Base-by-base conservation (phyloP, 2,329 filamentous ascomycete species). In the Diaporthe citri region DNA sequence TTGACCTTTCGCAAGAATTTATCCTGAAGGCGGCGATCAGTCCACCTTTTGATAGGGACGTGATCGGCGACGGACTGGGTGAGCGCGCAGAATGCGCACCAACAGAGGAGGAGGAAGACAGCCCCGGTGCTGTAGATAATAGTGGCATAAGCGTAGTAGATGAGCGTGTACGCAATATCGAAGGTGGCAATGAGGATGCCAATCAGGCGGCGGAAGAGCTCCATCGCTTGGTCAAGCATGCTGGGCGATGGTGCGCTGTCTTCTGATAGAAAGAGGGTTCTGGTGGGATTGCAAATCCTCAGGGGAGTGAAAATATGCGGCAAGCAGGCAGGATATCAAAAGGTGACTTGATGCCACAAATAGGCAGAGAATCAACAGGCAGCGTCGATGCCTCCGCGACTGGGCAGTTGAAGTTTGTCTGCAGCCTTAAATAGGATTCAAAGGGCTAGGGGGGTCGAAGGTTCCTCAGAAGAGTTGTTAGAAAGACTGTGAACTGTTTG, bases 51-150 rank as follows among this genome's bases (percentile, higher is more conserved):
- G 55, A 67, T 22, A 25, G 55, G 62, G 17, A 39, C 43, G 8
- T 55, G 55, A 9, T 67, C 13, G 22, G 75, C 69, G n/a, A 74
- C 66, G 22, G 46, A 64, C 39, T 74, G 72, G 28, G 74, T 55
- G 12, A 66, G 48, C 7, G 17, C 59, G n/a, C 67, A 72, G 1
- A 71, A 59, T 36, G 66, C 52, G 41, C 75, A 77, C 71, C 57
- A 55, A 9, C 48, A 39, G 52, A 60, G 20, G 48, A 60, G 17
- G 4, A 51, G 25, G 31, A 67, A 7, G 25, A 39, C 22, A 17
- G 59, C 43, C 17, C 59, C 70, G 41, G 25, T 12, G n/a, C 13
- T 10, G 52, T 73, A 22, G 60, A 69, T 31, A 43, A 41, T 41
- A 22, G 48, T 22, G n/a, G 43, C 41, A 34, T 48, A 39, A 7